These are phyloP conservation scores for Tulasnella sp. DNA, from an alignment of 768 basidiomycete species.

Conservation along the genomic window DNA sequence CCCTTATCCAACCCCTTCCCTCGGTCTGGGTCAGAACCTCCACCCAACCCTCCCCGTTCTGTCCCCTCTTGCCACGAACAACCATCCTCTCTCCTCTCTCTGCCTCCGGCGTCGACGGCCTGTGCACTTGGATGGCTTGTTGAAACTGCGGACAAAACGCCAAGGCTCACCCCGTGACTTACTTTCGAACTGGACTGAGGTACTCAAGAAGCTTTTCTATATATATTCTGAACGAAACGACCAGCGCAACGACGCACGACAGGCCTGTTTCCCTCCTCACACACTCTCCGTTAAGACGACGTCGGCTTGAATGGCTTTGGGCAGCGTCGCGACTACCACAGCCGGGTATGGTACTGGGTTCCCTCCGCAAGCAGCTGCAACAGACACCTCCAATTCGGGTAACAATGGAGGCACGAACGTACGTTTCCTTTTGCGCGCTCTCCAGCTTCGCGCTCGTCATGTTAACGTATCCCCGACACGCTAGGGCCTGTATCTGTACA, in stretches of 20 bases:
- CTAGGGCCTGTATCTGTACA: constrained; percentile 38
- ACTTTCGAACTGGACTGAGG: not conserved
- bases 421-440: not conserved
- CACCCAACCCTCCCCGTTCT: not conserved
- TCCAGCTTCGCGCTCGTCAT: not conserved
- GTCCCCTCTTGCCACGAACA: not conserved
- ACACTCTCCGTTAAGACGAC: not conserved
- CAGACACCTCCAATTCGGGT: not conserved
- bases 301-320: not conserved
- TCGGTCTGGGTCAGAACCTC: not conserved
- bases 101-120: not conserved
- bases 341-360: too few species aligned
- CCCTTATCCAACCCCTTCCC: not conserved
- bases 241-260: not conserved
- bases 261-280: not conserved
- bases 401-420: not conserved
- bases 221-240: not conserved
- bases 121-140: not conserved
- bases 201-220: not conserved
- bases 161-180: not conserved
- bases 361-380: not conserved
- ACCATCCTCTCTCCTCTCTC: not conserved
- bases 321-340: not conserved
- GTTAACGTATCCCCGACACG: not conserved
- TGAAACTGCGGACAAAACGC: not conserved